Evolutionary conservation across 805 yeast species (phyloP).

Genomic region (Spencermartinsiella europaea): DNA sequence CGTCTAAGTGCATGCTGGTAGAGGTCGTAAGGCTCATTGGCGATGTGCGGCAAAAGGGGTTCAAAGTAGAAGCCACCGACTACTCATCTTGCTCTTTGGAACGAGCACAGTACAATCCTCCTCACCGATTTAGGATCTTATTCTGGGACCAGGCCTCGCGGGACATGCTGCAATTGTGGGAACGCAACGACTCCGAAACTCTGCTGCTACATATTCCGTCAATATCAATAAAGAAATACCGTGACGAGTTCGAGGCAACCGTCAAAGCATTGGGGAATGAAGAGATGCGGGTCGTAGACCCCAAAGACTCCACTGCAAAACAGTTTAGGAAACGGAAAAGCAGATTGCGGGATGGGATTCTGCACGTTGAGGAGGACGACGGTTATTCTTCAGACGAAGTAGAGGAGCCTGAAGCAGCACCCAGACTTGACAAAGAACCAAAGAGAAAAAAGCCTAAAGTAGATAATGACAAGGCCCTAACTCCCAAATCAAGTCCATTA

Average conservation of each 20-base stretch:
- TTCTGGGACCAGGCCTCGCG: neutral
- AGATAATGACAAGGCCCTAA: neutral
- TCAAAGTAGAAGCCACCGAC: neutral
- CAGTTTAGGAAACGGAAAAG: neutral
- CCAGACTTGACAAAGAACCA: neutral
- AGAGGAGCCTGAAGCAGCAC: neutral
- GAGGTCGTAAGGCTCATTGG: neutral
- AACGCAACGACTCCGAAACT: neutral
- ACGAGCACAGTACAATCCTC: neutral
- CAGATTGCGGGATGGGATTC: neutral
- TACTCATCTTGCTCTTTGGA: neutral
- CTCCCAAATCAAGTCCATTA: neutral
- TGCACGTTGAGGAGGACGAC: neutral
- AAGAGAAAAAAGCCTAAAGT: neutral
- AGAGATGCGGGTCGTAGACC: neutral
- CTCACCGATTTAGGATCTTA: neutral
- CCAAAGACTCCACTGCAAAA: neutral
- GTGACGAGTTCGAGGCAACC: neutral
- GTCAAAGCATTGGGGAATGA: neutral
- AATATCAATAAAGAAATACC: neutral
- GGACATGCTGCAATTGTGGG: neutral
- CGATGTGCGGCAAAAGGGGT: neutral
- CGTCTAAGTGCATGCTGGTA: neutral
- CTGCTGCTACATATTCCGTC: neutral
- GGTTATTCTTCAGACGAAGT: neutral